Evolutionary conservation across 2,329 filamentous ascomycete species (phyloP), one percentile per base, ranked within the genome.

Genomic region (Beauveria sp.): DNA sequence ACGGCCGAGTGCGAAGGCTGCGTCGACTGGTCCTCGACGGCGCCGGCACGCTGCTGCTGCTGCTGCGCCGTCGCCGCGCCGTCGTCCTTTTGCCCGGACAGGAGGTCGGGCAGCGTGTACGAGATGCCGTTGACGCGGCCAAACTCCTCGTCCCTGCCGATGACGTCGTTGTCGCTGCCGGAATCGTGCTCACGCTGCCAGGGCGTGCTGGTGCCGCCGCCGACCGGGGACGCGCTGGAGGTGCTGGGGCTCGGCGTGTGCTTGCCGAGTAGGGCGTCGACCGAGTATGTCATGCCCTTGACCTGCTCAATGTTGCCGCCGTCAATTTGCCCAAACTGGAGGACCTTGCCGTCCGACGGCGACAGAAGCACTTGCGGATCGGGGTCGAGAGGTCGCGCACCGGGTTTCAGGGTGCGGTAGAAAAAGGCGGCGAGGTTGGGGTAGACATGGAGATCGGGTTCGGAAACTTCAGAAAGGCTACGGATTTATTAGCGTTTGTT

Each of bases 301-400:
- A 99, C 93, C 76, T 99, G 94, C 73, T 99, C 94, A 48, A 99
- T 96, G 70, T 97, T 91, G 53, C 93, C 92, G 68, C 92, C 86
- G 69, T 96, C 89, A 61, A 99, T 97, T 67, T 86, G 87, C 12
- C 94, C 94, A 67, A 92, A 97, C 69, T 97, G 93, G 28, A 99
- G 83, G 51, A 99, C 83, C 65, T 89, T 89, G 52, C 94, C 94
- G 72, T 99, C 94, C 5, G 94, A 86, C 1, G 94, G 96, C 0
- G 91, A 94, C 8, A 97, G 78, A 5, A 99, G 77, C 10, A 91
- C 89, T 69, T 90, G 88, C 1, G 84, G 83, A 66, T 93, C 86
- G 2, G 90, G 85, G 70, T 97, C 91, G 16, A 99, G 80, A 1
- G 92, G 92, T 28, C 94, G 87, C 14, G 83, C 85, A 40, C 92